Conservation (phyloP, 2,329 filamentous ascomycete species). For the Zymoseptoria passerinii region DNA sequence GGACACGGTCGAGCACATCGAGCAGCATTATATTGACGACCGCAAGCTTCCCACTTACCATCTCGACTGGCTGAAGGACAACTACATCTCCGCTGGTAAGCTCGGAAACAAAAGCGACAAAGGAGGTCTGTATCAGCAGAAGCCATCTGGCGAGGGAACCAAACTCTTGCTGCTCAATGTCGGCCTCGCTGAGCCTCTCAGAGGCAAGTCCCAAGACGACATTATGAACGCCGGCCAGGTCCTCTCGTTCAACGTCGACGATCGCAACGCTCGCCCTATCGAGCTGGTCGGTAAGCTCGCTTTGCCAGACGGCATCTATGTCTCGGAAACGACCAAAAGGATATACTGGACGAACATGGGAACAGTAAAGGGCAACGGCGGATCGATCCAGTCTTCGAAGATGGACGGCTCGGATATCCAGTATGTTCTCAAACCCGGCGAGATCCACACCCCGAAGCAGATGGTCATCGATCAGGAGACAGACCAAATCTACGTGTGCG, state of each 20-base stretch:
- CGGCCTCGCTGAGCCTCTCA: slow-evolving; percentile 7
- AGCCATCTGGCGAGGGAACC: slow-evolving; percentile 1
- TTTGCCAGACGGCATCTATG: slow-evolving; percentile 29
- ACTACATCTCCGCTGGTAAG: slow-evolving; percentile 41
- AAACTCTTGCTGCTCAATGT: slow-evolving; percentile 16
- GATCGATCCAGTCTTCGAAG: slow-evolving; percentile 23
- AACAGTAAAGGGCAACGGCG: slow-evolving; percentile 15
- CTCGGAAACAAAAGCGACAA: slow-evolving; percentile 32
- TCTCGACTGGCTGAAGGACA: slow-evolving; percentile 38
- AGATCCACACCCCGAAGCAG: slow-evolving; percentile 44
- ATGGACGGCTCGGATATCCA: slow-evolving; percentile 42
- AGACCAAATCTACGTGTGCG: slow-evolving; percentile 35
- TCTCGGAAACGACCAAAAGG: slow-evolving; percentile 12
- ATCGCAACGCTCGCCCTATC: slow-evolving; percentile 4
- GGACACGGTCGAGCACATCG: slow-evolving; percentile 48
- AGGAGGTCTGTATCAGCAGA: slow-evolving; percentile 6
- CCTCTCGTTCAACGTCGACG: slow-evolving; percentile 11
- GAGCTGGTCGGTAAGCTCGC: background rate
- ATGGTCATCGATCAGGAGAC: slow-evolving; percentile 24
- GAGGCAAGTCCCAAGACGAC: slow-evolving; percentile 5
- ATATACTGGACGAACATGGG: slow-evolving; percentile 30
- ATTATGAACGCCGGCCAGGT: slow-evolving; percentile 13
- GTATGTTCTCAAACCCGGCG: slow-evolving; percentile 38
- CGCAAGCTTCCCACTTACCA: slow-evolving; percentile 34
- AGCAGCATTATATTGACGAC: slow-evolving; percentile 46